These are phyloP conservation scores for Colletotrichum simmondsii DNA, from an alignment of 2,329 filamentous ascomycete species.

Conservation along the genomic window DNA sequence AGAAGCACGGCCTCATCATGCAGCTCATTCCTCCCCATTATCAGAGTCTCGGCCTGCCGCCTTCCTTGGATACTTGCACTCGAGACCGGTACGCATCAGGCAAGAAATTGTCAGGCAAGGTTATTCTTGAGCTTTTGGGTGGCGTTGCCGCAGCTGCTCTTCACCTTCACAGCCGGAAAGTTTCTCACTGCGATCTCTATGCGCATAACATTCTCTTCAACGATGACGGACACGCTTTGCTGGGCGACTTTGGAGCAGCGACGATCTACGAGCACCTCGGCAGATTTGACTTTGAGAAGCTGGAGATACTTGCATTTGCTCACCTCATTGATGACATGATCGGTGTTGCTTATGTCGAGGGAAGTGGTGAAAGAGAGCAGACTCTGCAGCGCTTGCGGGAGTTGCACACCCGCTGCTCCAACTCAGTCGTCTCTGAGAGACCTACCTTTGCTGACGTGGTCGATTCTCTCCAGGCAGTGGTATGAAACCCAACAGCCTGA, in stretches of 20 bases:
- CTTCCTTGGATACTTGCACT: constrained; percentile 57
- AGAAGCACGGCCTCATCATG: constrained; percentile 55
- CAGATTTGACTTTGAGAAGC: constrained; percentile 47
- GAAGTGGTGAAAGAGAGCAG: background rate
- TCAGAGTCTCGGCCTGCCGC: constrained; percentile 54
- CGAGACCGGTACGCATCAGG: constrained; percentile 52
- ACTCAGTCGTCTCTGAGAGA: constrained; percentile 39
- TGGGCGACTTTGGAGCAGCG: constrained; percentile 60
- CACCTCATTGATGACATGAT: constrained; percentile 58
- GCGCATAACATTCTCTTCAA: constrained; percentile 59
- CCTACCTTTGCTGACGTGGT: constrained; percentile 46
- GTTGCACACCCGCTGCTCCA: constrained; percentile 43
- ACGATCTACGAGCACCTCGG: constrained; percentile 51
- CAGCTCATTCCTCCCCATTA: constrained; percentile 57
- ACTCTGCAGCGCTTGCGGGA: constrained; percentile 38
- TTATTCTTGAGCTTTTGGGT: constrained; percentile 48
- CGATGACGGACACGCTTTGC: constrained; percentile 52
- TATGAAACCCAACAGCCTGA: background rate
- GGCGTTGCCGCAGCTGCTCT: constrained; percentile 53
- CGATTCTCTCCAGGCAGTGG: background rate
- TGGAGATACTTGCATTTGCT: constrained; percentile 60
- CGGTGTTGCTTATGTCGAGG: constrained; percentile 42
- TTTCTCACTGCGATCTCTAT: constrained; percentile 59
- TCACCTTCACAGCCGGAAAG: constrained; percentile 55
- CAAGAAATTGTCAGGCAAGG: constrained; percentile 41